A percentile compares a stretch with the other conserved stretches of the same genome.
phyloP scores from a whole-genome alignment of 805 yeast species.

The Metschnikowia corniflorae region DNA sequence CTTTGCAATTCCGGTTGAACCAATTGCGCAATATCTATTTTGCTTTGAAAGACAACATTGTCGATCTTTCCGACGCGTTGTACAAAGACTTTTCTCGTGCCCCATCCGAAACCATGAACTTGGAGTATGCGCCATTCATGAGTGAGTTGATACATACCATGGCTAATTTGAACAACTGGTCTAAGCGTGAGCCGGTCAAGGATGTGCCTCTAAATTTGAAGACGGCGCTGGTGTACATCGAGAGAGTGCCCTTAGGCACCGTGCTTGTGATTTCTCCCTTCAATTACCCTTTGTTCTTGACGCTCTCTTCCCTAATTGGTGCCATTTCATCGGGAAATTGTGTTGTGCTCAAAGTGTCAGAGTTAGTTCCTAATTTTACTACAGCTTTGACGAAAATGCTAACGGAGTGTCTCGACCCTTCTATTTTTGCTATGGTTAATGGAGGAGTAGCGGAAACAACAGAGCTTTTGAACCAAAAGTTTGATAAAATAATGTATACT shows the following conservation, averaged over 20 bases:
- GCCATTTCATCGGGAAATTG: conserved; percentile 86
- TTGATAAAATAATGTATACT: conserved; percentile 82
- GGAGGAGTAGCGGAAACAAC: conserved; percentile 63
- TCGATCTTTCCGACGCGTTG: conserved; percentile 54
- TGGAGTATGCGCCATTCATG: conserved; percentile 52
- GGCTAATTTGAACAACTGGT: conserved; percentile 57
- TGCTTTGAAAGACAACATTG: conserved; percentile 56
- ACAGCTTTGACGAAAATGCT: conserved; percentile 54
- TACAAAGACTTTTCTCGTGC: conserved; percentile 65
- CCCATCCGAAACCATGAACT: conserved; percentile 53
- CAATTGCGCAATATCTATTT: conserved; percentile 67
- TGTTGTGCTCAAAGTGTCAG: conserved; percentile 74
- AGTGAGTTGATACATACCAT: conserved; percentile 60
- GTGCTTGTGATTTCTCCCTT: conserved; percentile 75
- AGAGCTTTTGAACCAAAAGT: conserved; percentile 54
- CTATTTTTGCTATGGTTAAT: conserved; percentile 58
- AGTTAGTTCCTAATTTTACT: conserved; percentile 62
- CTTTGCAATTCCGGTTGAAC: conserved; percentile 53
- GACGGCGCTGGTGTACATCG: conserved; percentile 18
- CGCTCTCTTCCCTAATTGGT: conserved; percentile 65
- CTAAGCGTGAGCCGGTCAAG: conserved; percentile 45
- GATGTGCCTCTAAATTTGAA: conserved; percentile 35
- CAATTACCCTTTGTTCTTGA: conserved; percentile 70
- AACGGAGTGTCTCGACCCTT: conserved; percentile 49
- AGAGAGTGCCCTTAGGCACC: conserved; percentile 49